Evolutionary conservation across 345 rosid genomes (phyloP), one percentile per base, ranked within the genome.

Genomic region (Excoecaria agallocha): DNA sequence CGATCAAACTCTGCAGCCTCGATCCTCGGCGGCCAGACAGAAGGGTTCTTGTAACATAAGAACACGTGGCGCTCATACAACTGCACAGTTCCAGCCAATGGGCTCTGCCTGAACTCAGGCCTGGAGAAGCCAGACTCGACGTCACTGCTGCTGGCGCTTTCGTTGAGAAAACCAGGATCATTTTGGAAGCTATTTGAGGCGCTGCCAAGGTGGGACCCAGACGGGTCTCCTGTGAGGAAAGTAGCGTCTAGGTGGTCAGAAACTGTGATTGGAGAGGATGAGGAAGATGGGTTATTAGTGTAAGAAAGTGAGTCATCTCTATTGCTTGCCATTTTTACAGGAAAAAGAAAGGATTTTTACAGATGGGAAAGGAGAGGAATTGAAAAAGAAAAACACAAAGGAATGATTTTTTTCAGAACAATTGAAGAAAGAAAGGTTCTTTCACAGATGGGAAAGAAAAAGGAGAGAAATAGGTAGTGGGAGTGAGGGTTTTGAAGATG

Each of bases 1-100:
- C 99, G 97, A 88, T 95, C 99, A 72, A 95, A 95, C 92, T 95
- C 99, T 17, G 99, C 93, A 16, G 99, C 98, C 81, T 93, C 98
- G 74, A 95, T 90, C 82, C 99, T 90, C 0, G 93, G 87, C 0
- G 98, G 97, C 99, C 98, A 95, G 39, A 90, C 99, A 48, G 91
- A 85, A 1, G 98, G 99, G 80, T 88, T 91, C 84, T 95, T 95
- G 83, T 95, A 95, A 77, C 99, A 95, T 65, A 95, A 74, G 80
- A 93, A 95, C 20, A 93, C 91, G 73, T 95, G 99, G 43, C 99
- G 91, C 80, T 89, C 75, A 82, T 93, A 93, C 76, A 83, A 85
- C 85, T 91, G 91, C 6, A 95, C 99, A 78, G 96, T 85, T 51
- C 97, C 97, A 17, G 82, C 86, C 68, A 91, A 91, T 61, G 83